Evolutionary conservation across 2,329 filamentous ascomycete genomes (phyloP).

Genomic region (Pseudohalonectria lignicola): DNA sequence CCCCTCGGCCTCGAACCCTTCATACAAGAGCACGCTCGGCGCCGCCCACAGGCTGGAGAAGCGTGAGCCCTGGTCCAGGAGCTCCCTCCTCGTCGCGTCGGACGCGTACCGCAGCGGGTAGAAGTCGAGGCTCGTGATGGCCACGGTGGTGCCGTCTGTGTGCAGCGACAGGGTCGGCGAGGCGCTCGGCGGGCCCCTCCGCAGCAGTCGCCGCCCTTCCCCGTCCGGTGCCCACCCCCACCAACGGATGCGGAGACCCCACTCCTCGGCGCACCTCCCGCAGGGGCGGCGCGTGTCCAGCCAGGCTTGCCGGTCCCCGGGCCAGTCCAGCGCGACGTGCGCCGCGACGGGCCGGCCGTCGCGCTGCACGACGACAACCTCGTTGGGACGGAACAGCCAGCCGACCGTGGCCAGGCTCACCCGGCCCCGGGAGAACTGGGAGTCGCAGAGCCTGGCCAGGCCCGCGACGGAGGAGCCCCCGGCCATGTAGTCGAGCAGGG

Average conservation of each 20-base stretch:
- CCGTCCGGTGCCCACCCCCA: no score
- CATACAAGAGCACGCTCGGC: not conserved
- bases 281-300: no score
- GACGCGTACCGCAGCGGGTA: not conserved
- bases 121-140: not conserved
- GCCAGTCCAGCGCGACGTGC: no score
- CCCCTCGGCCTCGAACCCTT: not conserved
- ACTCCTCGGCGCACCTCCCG: no score
- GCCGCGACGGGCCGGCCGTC: no score
- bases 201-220: no score
- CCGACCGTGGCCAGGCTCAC: not conserved
- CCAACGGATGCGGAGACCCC: no score
- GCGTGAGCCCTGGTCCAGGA: not conserved
- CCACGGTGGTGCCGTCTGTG: no score
- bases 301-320: no score
- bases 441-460: not conserved
- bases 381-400: not conserved
- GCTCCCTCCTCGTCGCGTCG: not conserved
- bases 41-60: no score
- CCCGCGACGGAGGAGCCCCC: not conserved
- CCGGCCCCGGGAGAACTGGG: not conserved
- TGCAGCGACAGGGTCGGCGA: no score
- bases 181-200: no score
- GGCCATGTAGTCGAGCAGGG: not conserved
- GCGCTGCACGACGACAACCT: not conserved